A percentile compares a stretch with the other conserved stretches of the same genome.
Evolutionary conservation across 2,329 filamentous ascomycete genomes (phyloP).

Genomic region (Fusarium succisae): DNA sequence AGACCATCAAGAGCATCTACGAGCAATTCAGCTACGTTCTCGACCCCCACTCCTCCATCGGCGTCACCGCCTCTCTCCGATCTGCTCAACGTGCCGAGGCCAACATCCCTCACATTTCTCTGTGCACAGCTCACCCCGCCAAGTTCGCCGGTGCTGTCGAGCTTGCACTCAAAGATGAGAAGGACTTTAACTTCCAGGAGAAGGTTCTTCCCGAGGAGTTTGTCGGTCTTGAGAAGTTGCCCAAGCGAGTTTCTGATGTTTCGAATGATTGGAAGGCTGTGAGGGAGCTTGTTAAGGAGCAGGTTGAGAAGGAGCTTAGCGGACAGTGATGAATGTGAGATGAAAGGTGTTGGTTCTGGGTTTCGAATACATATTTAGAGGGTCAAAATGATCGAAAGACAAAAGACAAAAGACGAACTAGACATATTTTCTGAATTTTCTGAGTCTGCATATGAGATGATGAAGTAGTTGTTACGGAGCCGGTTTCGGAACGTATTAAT

Average conservation of each 20-base stretch:
- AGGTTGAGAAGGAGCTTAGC: constrained; percentile 73
- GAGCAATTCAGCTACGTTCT: constrained; percentile 78
- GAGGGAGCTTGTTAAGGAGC: constrained; percentile 76
- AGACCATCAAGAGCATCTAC: constrained; percentile 68
- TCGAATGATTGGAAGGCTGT: constrained; percentile 79
- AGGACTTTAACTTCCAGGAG: constrained; percentile 78
- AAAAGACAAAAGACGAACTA: background rate
- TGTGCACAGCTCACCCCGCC: constrained; percentile 94
- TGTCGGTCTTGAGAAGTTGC: constrained; percentile 77
- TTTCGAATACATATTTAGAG: constrained; percentile 3
- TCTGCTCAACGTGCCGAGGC: constrained; percentile 66
- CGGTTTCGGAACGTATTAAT: background rate
- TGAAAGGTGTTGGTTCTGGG: constrained; percentile 2
- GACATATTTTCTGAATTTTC: background rate
- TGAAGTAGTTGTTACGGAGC: too few relatives aligned
- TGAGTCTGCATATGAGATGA: background rate
- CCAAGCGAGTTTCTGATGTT: constrained; percentile 76
- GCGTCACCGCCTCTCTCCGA: constrained; percentile 78
- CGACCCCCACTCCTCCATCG: constrained; percentile 92
- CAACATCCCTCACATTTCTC: constrained; percentile 76
- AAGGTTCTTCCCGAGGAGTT: constrained; percentile 86
- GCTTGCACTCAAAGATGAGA: constrained; percentile 74
- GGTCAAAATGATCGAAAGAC: background rate
- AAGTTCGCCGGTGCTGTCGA: constrained; percentile 93
- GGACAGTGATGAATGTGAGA: constrained; percentile 31